Evolutionary conservation across 306 rosid genomes (phyloP), one percentile per base, ranked within the genome.

Genomic region (Boehmeria nivea): DNA sequence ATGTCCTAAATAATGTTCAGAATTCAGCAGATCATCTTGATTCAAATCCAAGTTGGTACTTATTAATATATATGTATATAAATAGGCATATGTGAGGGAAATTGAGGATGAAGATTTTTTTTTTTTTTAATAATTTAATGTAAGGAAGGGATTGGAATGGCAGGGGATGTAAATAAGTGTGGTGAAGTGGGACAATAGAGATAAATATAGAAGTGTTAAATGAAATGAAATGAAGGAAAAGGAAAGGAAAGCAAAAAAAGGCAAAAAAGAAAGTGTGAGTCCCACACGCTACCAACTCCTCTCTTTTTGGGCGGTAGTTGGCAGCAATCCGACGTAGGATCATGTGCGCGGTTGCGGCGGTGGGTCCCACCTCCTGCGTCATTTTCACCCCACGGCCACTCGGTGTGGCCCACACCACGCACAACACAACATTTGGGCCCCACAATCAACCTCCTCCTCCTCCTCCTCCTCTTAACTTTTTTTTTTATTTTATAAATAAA

Each of bases 311-410:
- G 74, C 37, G 40, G 76, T 80, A 68, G 89, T 80, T 85, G 95
- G 89, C 79, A 77, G 80, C 79, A 78, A 64, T 86, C 87, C 79
- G 67, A 75, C 78, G 83, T 72, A 38, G 66, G 67, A 73, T 70
- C 94, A 77, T 77, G 89, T 81, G 87, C 72, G 49, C 33, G 67
- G 84, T 72, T 83, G 76, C 86, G 82, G 87, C 82, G 72, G 64
- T 50, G 85, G 87, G 81, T 19, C 82, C 86, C 24, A 23, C 38
- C 20, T 13, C 44, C 19, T 46, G 34, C 42, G 67, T 73, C 66
- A 67, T 72, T 36, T 14, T 66, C 61, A 11, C 38, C 38, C 38
- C 38, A 33, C 11, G 38, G n/a, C n/a, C n/a, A n/a, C n/a, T n/a
- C n/a, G n/a, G n/a, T n/a, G n/a, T 33, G 38, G n/a, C n/a, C n/a